Conservation (phyloP, 345 rosid genomes). For the Alliaria petiolata region DNA sequence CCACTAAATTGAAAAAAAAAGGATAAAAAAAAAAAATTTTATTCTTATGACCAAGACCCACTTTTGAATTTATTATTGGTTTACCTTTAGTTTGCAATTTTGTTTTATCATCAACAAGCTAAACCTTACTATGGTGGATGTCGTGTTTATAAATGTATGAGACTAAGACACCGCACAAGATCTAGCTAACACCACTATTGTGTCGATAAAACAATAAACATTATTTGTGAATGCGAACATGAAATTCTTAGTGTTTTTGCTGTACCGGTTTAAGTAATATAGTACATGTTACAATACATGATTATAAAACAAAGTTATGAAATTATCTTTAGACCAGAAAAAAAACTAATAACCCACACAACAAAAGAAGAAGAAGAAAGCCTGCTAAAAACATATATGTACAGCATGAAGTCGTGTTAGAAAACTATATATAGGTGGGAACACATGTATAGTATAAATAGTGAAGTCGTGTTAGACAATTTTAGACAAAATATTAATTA, state of each 20-base stretch:
- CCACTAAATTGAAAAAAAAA: too few species aligned
- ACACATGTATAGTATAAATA: neutral
- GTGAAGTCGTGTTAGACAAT: neutral
- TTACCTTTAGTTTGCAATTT: neutral
- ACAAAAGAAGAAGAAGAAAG: too few species aligned
- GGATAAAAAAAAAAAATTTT: too few species aligned
- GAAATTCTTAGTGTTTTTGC: too few species aligned
- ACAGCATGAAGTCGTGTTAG: neutral
- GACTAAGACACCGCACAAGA: too few species aligned
- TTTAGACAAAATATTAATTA: neutral
- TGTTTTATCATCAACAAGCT: neutral
- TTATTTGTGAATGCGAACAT: neutral
- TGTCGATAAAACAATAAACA: neutral
- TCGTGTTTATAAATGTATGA: too few species aligned
- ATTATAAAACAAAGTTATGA: neutral
- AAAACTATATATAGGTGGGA: too few species aligned
- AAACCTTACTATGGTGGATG: neutral
- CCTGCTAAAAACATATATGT: too few species aligned
- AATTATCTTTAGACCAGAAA: too few species aligned
- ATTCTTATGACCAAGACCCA: neutral
- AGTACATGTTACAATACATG: too few species aligned
- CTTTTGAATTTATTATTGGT: constrained; percentile 1
- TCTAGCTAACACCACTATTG: neutral
- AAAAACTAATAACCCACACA: too few species aligned
- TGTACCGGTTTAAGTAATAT: too few species aligned